Base-by-base conservation (phyloP, 805 yeast genomes). In the Candida schatavii region DNA sequence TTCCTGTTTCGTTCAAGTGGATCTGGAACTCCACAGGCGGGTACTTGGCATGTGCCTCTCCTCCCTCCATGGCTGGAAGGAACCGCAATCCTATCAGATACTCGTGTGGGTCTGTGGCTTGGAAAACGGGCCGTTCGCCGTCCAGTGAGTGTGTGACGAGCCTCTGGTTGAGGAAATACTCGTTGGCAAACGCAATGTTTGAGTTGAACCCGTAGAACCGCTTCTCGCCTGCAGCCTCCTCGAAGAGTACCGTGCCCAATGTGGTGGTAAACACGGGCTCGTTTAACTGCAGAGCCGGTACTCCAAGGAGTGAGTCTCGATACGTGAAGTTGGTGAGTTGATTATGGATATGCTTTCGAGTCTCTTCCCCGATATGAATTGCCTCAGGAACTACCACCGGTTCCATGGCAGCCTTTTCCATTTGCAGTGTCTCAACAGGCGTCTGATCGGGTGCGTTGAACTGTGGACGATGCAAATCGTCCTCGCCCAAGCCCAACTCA, bases 21-120 rank as follows among this genome's bases (percentile, higher is more conserved):
- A 73, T 59, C 81, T 83, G 78, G 35, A 80, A 61, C 50, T 80
- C 85, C 5, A 80, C 57, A 1, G 83, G 80, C 2, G 85, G 83
- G 35, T 65, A 67, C 31, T 62, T 52, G 38, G 59, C 51, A 9
- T 11, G 20, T n/a, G 11, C 18, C 18, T 15, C 19, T 41, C 59
- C 55, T 5, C 52, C 50, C 17, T 46, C 47, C 45, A 52, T 45
- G 51, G 62, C 59, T 1, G 81, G 81, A 6, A 68, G 51, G 40
- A 76, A 70, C 48, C 67, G 69, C 43, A 77, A 45, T 50, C 77
- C 80, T 11, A 72, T 61, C 28, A 59, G 53, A 47, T 72, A 69
- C 35, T 59, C 63, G 31, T 59, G 52, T 0, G 68, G 68, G 46
- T 62, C 66, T 13, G 15, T 15, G 9, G 35, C 21, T 7, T 11